Conservation (phyloP, 2,329 filamentous ascomycete genomes). For the Paecilomyces fulvus region DNA sequence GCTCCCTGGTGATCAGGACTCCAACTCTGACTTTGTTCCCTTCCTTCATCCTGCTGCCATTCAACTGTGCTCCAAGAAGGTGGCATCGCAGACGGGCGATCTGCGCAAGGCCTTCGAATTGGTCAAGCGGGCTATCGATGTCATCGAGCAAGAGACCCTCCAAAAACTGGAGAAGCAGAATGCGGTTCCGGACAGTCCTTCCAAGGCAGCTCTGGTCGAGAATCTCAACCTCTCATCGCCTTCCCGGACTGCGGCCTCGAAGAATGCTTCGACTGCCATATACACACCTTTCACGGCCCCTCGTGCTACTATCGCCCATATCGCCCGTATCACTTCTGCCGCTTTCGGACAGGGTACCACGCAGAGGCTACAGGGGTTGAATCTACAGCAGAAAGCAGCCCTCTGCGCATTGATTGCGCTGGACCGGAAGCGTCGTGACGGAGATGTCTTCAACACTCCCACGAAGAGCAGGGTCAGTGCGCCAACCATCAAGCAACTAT, state of each 20-base stretch:
- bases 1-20: constrained; percentile 40
- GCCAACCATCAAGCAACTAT: constrained; percentile 76
- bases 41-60: constrained; percentile 93
- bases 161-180: constrained; percentile 58
- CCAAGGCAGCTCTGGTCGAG: constrained; percentile 69
- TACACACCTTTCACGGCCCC: constrained; percentile 75
- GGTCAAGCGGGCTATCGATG: constrained; percentile 77
- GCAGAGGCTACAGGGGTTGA: constrained; percentile 77
- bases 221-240: constrained; percentile 63
- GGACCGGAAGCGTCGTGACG: constrained; percentile 58
- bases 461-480: constrained; percentile 53
- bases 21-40: constrained; percentile 57
- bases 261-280: constrained; percentile 35
- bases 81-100: constrained; percentile 88
- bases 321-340: constrained; percentile 82
- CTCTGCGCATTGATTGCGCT: constrained; percentile 80
- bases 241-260: constrained; percentile 28
- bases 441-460: constrained; percentile 43
- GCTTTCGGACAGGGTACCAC: constrained; percentile 83
- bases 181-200: constrained; percentile 52
- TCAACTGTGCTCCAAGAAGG: constrained; percentile 87
- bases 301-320: constrained; percentile 77
- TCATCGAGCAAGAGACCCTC: constrained; percentile 77
- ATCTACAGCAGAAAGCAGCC: constrained; percentile 92
- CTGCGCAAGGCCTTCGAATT: constrained; percentile 93